A percentile compares a stretch with the other conserved stretches of the same genome.
Conservation (phyloP, 441 rosid species). For the Erodium trifolium region DNA sequence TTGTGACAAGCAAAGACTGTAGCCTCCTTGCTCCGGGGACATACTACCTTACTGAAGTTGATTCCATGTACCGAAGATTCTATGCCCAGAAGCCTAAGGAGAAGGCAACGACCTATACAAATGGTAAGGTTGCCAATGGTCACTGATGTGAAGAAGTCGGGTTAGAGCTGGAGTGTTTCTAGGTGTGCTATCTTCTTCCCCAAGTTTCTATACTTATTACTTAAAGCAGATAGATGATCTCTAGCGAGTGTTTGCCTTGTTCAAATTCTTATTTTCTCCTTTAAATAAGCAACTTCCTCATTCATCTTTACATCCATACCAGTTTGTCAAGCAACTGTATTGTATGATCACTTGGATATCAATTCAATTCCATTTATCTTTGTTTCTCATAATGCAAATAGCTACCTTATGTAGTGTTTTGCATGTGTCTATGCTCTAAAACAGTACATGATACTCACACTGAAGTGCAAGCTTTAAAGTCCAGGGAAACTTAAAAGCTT, state of each 20-base stretch:
- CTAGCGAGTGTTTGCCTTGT: neutral
- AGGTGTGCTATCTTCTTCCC: neutral
- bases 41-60: conserved; percentile 17
- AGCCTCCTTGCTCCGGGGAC: conserved; percentile 47
- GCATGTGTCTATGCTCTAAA: no score
- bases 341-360: neutral
- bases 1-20: conserved; percentile 77
- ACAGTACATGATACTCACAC: no score
- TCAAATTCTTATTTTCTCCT: neutral
- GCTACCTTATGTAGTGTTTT: no score
- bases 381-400: neutral
- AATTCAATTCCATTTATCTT: neutral
- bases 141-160: conserved; percentile 37
- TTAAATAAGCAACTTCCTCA: neutral
- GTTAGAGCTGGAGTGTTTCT: conserved; percentile 35
- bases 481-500: no score
- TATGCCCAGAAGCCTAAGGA: conserved; percentile 19
- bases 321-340: neutral
- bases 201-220: neutral
- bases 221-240: neutral
- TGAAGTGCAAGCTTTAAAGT: no score
- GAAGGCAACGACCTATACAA: neutral
- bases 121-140: conserved; percentile 19
- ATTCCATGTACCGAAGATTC: conserved; percentile 22
- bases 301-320: neutral